phyloP scores from a whole-genome alignment of 495 filamentous ascomycete genomes.

The Penicillium malachiteum region DNA sequence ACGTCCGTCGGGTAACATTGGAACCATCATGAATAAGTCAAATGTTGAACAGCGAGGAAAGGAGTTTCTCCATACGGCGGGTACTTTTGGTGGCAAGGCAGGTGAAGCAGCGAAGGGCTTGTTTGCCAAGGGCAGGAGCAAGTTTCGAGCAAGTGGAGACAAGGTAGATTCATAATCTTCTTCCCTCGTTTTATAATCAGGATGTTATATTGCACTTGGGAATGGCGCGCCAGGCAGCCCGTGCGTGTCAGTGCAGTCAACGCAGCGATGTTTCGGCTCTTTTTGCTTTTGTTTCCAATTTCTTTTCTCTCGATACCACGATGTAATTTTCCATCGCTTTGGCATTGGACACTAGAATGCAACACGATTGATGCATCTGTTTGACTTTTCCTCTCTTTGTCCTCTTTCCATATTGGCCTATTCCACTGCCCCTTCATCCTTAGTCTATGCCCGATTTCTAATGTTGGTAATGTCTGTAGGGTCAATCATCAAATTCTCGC shows the following conservation, averaged over 20 bases:
- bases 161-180: conserved; percentile 75
- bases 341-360: conserved; percentile 37
- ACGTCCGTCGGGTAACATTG: conserved; percentile 37
- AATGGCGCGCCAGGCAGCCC: conserved; percentile 18
- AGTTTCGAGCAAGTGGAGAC: conserved; percentile 64
- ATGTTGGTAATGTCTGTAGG: conserved; percentile 46
- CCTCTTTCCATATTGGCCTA: conserved; percentile 8
- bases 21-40: conserved; percentile 41
- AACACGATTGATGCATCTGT: conserved; percentile 37
- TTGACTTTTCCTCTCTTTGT: conserved; percentile 16
- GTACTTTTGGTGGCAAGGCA: conserved; percentile 66
- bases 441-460: conserved; percentile 23
- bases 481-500: conserved; percentile 29
- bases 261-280: conserved; percentile 14
- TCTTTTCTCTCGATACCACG: conserved; percentile 35
- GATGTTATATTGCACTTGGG: conserved; percentile 10
- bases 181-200: conserved; percentile 23
- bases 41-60: conserved; percentile 73
- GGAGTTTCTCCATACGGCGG: conserved; percentile 78
- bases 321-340: conserved; percentile 37
- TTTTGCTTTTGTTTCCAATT: conserved; percentile 32
- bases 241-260: background rate
- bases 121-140: conserved; percentile 82
- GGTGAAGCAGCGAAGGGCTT: conserved; percentile 80
- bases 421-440: conserved; percentile 2